Conservation (phyloP, 371 early-diverging fungal genomes). For the Mortierella sp. region DNA sequence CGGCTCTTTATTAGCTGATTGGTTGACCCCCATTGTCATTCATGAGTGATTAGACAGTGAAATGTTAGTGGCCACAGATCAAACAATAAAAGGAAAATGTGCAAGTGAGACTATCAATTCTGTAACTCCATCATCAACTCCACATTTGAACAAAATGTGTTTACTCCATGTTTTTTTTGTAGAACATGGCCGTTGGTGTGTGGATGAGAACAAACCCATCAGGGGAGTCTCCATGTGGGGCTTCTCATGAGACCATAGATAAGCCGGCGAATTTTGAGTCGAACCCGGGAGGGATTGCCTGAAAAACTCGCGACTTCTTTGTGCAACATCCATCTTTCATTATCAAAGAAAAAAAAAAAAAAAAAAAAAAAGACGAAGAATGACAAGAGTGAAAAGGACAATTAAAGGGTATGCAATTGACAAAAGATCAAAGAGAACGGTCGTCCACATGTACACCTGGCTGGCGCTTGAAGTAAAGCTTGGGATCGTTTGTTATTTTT, state of each 20-base stretch:
- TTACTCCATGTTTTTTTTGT: not conserved
- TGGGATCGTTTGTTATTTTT: too few relatives aligned
- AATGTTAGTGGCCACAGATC: not conserved
- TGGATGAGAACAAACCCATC: conserved; percentile 14
- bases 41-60: too few relatives aligned
- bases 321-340: not conserved
- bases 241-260: not conserved
- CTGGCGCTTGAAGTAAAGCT: too few relatives aligned
- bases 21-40: too few relatives aligned
- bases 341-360: not conserved
- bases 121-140: not conserved
- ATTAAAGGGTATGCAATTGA: too few relatives aligned
- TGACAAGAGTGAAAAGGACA: too few relatives aligned
- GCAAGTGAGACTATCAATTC: not conserved
- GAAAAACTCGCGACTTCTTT: not conserved
- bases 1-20: too few relatives aligned
- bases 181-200: conserved; percentile 2
- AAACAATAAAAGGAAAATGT: not conserved
- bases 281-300: not conserved
- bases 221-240: conserved; percentile 7
- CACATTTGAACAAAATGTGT: not conserved
- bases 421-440: too few relatives aligned
- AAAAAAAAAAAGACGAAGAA: not conserved
- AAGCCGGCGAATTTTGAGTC: not conserved
- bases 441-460: too few relatives aligned